Base-by-base conservation (phyloP, 2,329 filamentous ascomycete genomes). In the Aspergillus candidus region DNA sequence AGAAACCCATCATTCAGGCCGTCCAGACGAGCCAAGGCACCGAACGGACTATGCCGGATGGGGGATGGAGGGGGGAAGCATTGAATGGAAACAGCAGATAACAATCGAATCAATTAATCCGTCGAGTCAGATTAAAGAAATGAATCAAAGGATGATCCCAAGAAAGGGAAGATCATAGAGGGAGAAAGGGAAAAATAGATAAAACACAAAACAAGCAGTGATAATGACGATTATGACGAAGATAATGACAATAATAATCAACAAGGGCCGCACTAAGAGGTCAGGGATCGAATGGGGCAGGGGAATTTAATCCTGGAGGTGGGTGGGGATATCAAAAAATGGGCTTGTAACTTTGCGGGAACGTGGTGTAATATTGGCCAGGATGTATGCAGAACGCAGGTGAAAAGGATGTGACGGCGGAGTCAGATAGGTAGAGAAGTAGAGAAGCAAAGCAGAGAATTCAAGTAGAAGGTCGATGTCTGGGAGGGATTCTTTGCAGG, bases 291-390 rank as follows among this genome's bases (percentile, higher is more conserved):
- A 51, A 38, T 47, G 41, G 38, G 41, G 43, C 40, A 48, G 45
- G 54, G 46, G 40, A 41, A 54, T 35, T 42, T 41, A 49, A 27
- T 27, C 22, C 40, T 51, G 49, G 49, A 40, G 50, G 18, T 18
- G 18, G 52, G 54, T 51, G 50, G 50, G 51, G 53, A 56, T 59
- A 61, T 60, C 53, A 61, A 53, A 27, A 43, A 49, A 58, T 53
- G 55, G 54, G 54, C 59, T 62, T 57, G 58, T 62, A 56, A 63
- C 56, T 63, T 27, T 63, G 61, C 57, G 60, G 58, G 52, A 62
- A 58, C 53, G 56, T 59, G 54, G 62, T 65, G 62, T 65, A 65
- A 66, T 64, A 59, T 60, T 52, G 57, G 56, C 61, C 51, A 60
- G 60, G 61, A 59, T 66, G 52, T 50, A 56, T 62, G 60, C 60